phyloP scores from a whole-genome alignment of 169 alveolate genomes.

The Cyclospora cayetanensis region DNA sequence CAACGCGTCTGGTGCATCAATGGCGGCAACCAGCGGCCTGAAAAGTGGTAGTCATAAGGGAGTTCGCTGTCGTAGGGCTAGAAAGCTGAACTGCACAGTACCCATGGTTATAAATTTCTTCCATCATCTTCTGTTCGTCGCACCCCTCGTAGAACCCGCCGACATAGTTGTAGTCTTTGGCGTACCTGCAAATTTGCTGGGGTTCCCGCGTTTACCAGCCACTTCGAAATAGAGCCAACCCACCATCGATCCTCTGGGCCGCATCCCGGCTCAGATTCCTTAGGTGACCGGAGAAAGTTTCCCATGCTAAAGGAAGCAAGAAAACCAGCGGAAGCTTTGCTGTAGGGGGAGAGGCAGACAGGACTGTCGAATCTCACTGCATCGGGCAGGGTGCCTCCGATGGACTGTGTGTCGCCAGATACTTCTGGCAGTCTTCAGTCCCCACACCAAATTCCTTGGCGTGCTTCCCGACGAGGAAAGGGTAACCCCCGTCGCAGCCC shows the following conservation, averaged over 20 bases:
- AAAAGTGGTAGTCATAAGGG: conserved; percentile 46
- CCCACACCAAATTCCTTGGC: conserved; percentile 86
- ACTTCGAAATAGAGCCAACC: neutral
- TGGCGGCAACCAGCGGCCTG: conserved; percentile 85
- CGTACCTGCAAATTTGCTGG: conserved; percentile 69
- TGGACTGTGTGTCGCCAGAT: conserved; percentile 25
- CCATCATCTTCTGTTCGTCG: conserved; percentile 75
- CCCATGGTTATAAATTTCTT: conserved; percentile 75
- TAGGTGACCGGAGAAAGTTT: neutral
- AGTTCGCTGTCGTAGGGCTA: neutral
- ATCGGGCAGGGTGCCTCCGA: conserved; percentile 46
- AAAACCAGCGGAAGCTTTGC: too few relatives aligned
- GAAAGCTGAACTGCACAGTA: neutral
- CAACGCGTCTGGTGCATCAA: conserved; percentile 83
- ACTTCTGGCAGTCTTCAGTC: conserved; percentile 68
- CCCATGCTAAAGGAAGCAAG: conserved; percentile 5
- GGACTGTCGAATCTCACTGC: too few relatives aligned
- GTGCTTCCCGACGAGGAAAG: conserved; percentile 90
- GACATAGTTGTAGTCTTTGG: conserved; percentile 79
- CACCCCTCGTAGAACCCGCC: conserved; percentile 82
- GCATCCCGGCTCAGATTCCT: conserved; percentile 25
- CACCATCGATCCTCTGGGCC: conserved; percentile 59
- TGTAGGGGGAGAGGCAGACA: too few relatives aligned
- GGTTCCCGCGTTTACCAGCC: neutral
- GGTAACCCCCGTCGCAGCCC: conserved; percentile 93